Percentiles rank a stretch among this genome's conserved stretches.
Evolutionary conservation across 2,329 filamentous ascomycete species (phyloP).

Genomic region (Colletotrichum chrysophilum): DNA sequence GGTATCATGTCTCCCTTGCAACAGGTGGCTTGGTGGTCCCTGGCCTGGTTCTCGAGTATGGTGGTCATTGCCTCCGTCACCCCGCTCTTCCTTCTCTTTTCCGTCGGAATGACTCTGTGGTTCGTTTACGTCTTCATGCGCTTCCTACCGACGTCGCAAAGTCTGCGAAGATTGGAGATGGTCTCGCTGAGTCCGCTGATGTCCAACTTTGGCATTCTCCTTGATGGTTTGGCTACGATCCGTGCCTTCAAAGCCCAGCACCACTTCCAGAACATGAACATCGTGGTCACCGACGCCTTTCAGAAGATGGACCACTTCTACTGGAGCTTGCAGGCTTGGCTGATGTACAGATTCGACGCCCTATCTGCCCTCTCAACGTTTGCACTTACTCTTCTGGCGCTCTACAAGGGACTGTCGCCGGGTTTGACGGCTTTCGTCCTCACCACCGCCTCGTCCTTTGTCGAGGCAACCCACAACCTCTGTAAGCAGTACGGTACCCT

Average conservation of each 20-base stretch:
- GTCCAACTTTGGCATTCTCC: slow-evolving; percentile 88
- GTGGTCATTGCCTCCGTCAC: slow-evolving; percentile 81
- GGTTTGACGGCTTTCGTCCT: slow-evolving; percentile 86
- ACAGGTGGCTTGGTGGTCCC: slow-evolving; percentile 69
- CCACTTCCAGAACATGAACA: slow-evolving; percentile 81
- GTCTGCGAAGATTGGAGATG: slow-evolving; percentile 84
- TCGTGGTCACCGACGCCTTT: slow-evolving; percentile 83
- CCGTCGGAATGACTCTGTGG: slow-evolving; percentile 66
- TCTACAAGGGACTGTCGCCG: slow-evolving; percentile 76
- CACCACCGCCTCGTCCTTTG: slow-evolving; percentile 72
- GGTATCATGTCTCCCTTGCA: slow-evolving; percentile 80
- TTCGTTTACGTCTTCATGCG: slow-evolving; percentile 78
- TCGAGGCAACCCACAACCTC: slow-evolving; percentile 72
- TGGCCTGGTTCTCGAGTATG: slow-evolving; percentile 76
- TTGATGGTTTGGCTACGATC: slow-evolving; percentile 86
- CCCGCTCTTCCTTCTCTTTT: slow-evolving; percentile 76
- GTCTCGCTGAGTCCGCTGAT: slow-evolving; percentile 87
- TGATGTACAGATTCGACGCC: slow-evolving; percentile 78
- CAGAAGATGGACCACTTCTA: slow-evolving; percentile 97
- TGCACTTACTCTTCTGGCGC: slow-evolving; percentile 73
- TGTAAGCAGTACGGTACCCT: slow-evolving; percentile 84
- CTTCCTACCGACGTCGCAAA: slow-evolving; percentile 85
- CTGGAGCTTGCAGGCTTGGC: slow-evolving; percentile 87
- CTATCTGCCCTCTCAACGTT: slow-evolving; percentile 78
- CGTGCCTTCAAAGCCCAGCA: slow-evolving; percentile 80